Percentiles rank a stretch among this genome's conserved stretches.
Evolutionary conservation across 2,329 filamentous ascomycete species (phyloP).

Genomic region (Catunica adiposa): DNA sequence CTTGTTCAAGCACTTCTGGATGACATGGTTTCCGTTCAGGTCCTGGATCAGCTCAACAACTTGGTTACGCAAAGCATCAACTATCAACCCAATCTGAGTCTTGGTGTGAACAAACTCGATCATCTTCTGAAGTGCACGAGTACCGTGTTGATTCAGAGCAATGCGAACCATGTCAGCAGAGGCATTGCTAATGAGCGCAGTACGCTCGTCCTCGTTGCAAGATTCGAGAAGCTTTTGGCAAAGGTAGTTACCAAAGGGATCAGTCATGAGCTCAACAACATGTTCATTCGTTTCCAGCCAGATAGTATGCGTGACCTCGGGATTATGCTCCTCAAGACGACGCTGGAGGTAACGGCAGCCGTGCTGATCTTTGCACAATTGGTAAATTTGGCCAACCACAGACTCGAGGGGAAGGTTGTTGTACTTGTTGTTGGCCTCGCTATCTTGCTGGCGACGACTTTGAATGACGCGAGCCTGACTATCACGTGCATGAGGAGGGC

Average conservation of each 20-base stretch:
- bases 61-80: constrained; percentile 61
- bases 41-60: constrained; percentile 95
- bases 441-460: constrained; percentile 57
- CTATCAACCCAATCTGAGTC: constrained; percentile 75
- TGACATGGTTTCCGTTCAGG: constrained; percentile 95
- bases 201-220: constrained; percentile 89
- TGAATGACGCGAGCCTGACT: constrained; percentile 62
- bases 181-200: constrained; percentile 78
- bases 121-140: constrained; percentile 95
- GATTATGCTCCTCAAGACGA: constrained; percentile 80
- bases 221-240: constrained; percentile 97
- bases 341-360: constrained; percentile 94
- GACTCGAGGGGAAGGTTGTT: constrained; percentile 68
- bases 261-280: constrained; percentile 95
- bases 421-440: constrained; percentile 63
- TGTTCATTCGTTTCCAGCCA: constrained; percentile 87
- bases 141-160: constrained; percentile 92
- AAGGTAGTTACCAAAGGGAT: constrained; percentile 97
- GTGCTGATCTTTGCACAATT: constrained; percentile 92
- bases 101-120: constrained; percentile 86
- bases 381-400: constrained; percentile 69
- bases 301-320: constrained; percentile 77
- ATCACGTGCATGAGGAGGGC: constrained; percentile 41
- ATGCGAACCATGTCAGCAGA: constrained; percentile 78
- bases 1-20: constrained; percentile 97